Evolutionary conservation across 805 yeast genomes (phyloP).

Genomic region (Candida boidinii): DNA sequence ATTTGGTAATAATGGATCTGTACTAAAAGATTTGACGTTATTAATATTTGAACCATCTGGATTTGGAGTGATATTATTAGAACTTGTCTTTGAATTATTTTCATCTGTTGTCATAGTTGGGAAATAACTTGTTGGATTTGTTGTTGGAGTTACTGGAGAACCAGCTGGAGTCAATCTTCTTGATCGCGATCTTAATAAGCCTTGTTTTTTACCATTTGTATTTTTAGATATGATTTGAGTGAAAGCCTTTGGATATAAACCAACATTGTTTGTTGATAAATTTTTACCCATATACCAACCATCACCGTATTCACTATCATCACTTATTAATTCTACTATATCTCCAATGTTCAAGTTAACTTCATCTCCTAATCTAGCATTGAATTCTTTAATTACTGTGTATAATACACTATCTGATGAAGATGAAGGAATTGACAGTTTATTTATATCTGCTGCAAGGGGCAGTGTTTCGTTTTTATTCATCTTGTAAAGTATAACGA

Average conservation of each 20-base stretch:
- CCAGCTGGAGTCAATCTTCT: constrained; percentile 32
- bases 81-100: background rate
- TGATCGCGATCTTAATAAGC: constrained; percentile 49
- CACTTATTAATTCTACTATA: constrained; percentile 79
- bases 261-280: constrained; percentile 62
- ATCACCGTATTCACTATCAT: constrained; percentile 88
- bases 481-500: too few relatives aligned
- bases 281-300: constrained; percentile 96
- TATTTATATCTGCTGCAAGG: background rate
- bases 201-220: constrained; percentile 3
- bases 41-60: too few relatives aligned
- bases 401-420: too few relatives aligned
- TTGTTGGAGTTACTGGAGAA: constrained; percentile 15
- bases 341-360: constrained; percentile 75
- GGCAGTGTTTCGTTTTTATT: too few relatives aligned
- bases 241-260: constrained; percentile 85
- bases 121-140: constrained; percentile 2
- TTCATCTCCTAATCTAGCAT: constrained; percentile 86
- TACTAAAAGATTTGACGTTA: too few relatives aligned
- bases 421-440: background rate
- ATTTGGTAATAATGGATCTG: too few relatives aligned
- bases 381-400: constrained; percentile 76
- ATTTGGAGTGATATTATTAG: constrained; percentile 1
- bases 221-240: constrained; percentile 33
- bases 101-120: constrained; percentile 2